phyloP scores from a whole-genome alignment of 306 rosid species.

The Vachellia pachyceras region DNA sequence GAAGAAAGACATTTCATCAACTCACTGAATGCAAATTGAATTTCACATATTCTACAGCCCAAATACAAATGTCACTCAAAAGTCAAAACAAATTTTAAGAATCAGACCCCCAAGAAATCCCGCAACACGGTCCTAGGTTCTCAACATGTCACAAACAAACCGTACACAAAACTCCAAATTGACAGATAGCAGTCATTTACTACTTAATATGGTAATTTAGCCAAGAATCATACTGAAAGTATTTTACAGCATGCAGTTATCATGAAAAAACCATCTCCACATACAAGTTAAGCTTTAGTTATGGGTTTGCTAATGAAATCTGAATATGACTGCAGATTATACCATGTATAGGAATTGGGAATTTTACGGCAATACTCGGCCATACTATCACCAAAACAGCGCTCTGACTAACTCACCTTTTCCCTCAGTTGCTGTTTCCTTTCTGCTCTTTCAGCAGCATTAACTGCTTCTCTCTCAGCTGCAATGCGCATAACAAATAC shows the following conservation, averaged over 20 bases:
- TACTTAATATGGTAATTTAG: not conserved
- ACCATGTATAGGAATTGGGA: not conserved
- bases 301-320: not conserved
- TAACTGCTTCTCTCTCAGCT: slow-evolving; percentile 79
- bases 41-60: not conserved
- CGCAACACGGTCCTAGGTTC: not conserved
- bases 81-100: not conserved
- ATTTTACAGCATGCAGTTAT: not conserved
- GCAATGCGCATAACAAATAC: slow-evolving; percentile 30
- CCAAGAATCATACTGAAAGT: not conserved
- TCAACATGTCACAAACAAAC: not conserved
- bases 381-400: not conserved
- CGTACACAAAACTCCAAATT: not conserved
- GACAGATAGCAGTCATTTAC: not conserved
- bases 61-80: not conserved
- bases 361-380: not conserved
- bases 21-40: not conserved
- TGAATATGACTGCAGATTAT: not conserved
- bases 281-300: not conserved
- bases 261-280: not conserved
- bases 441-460: slow-evolving; percentile 77
- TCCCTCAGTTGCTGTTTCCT: slow-evolving; percentile 70
- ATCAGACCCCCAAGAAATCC: not conserved
- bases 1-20: not conserved
- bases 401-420: slow-evolving; percentile 49